Evolutionary conservation across 805 yeast genomes (phyloP).

Genomic region (Saturnispora hagleri): DNA sequence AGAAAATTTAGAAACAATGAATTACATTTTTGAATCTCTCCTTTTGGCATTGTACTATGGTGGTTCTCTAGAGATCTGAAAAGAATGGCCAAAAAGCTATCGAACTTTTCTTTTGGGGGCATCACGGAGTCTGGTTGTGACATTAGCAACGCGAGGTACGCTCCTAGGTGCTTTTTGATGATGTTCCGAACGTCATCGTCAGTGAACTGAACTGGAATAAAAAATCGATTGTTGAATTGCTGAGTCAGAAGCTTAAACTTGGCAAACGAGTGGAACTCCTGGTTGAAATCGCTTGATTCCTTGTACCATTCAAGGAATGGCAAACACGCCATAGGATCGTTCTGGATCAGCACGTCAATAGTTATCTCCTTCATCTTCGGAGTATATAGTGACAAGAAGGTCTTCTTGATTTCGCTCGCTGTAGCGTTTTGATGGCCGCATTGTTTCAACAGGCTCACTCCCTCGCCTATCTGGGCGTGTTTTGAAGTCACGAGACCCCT

Average conservation of each 20-base stretch:
- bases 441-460: not conserved
- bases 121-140: not conserved
- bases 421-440: not conserved
- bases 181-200: not conserved
- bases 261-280: conserved; percentile 1
- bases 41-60: not conserved
- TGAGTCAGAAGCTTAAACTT: conserved; percentile 5
- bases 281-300: not conserved
- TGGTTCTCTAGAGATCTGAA: conserved; percentile 9
- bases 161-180: not conserved
- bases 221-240: conserved; percentile 1
- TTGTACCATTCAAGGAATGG: conserved; percentile 7
- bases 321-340: conserved; percentile 15
- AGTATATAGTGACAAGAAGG: conserved; percentile 11
- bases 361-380: conserved; percentile 15
- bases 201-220: conserved; percentile 3
- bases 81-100: conserved; percentile 11
- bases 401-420: not conserved
- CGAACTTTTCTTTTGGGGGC: conserved; percentile 6
- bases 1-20: conserved; percentile 9
- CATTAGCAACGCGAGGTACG: not conserved
- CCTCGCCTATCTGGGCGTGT: not conserved
- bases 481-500: not conserved
- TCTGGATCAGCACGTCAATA: conserved; percentile 14
- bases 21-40: conserved; percentile 9